These are phyloP conservation scores for Hypoxylon sp. DNA, from an alignment of 2,329 filamentous ascomycete genomes.

Conservation along the genomic window DNA sequence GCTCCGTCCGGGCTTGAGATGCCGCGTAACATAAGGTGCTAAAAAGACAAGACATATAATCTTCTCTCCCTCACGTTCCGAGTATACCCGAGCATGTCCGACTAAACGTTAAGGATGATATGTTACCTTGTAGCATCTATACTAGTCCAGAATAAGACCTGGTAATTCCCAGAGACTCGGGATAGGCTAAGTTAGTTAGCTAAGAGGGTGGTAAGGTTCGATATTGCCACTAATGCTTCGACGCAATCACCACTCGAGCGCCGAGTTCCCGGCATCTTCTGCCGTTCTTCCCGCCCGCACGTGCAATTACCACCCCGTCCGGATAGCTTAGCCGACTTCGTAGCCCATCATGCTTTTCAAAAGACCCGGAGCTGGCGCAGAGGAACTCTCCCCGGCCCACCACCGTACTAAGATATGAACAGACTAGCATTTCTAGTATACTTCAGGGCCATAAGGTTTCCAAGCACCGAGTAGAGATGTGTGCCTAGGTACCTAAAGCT, in stretches of 20 bases:
- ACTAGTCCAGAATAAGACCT: slow-evolving; percentile 8
- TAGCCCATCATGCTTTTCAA: slow-evolving; percentile 19
- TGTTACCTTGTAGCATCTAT: slow-evolving; percentile 5
- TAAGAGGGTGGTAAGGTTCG: slow-evolving; percentile 18
- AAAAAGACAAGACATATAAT: slow-evolving; percentile 7
- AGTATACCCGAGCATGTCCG: slow-evolving; percentile 7
- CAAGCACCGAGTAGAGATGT: slow-evolving; percentile 1
- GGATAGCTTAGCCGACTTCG: slow-evolving; percentile 15
- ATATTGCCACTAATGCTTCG: slow-evolving; percentile 5
- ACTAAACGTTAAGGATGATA: slow-evolving; percentile 7
- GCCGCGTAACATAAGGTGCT: slow-evolving; percentile 35
- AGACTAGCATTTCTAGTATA: not conserved
- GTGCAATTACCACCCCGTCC: slow-evolving; percentile 15
- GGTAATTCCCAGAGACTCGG: slow-evolving; percentile 23
- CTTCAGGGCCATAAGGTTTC: slow-evolving; percentile 5
- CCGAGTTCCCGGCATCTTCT: slow-evolving; percentile 22
- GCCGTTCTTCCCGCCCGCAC: slow-evolving; percentile 22
- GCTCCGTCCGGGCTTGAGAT: slow-evolving; percentile 34
- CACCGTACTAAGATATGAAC: not conserved
- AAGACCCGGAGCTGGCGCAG: slow-evolving; percentile 15
- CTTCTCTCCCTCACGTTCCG: slow-evolving; percentile 13
- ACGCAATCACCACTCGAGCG: slow-evolving; percentile 1
- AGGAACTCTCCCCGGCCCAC: slow-evolving; percentile 1
- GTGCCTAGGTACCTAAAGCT: not conserved
- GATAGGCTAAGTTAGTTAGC: slow-evolving; percentile 10